Base-by-base conservation (phyloP, 768 basidiomycete genomes). In the Butyriboletus loyo region DNA sequence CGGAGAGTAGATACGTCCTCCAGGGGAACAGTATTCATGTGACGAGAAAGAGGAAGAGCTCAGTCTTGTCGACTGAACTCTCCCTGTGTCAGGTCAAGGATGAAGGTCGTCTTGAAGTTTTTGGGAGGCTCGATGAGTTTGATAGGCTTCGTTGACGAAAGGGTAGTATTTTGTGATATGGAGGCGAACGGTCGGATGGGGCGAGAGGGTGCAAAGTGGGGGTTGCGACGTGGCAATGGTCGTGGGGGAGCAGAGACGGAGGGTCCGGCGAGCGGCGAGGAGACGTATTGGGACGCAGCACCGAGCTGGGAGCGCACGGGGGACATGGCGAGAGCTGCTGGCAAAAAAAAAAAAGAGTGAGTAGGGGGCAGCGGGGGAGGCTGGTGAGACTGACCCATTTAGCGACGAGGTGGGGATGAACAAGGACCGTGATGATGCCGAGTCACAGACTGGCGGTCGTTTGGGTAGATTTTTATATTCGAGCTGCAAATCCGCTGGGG, bases 41-140 rank as follows among this genome's bases (percentile, higher is more conserved):
- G 22, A 40, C 31, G 37, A 35, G 28, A 24, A 17, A 39, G 7
- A 10, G 24, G 15, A n/a, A 34, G 1, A 37, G 31, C 38, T 74
- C 65, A 80, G 58, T 80, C 79, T 70, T 84, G 85, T 62, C 88
- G 76, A 69, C 87, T 80, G 67, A 93, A 78, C 67, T 93, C 90
- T 8, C 82, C 89, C 66, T 90, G 90, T 0, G 90, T 91, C 52
- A 93, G 77, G 69, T 92, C 80, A 47, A 93, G 82, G 55, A 86
- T 75, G 61, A 91, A 92, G 35, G 80, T 82, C 43, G 76, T 75
- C 66, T 81, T 79, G 70, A 82, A 82, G 66, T 87, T 83, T 63
- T 83, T 77, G 25, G 91, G 88, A 10, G 88, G 86, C 66, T 89
- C 80, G 52, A 93, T 91, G 64, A 92, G 75, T 64, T 92, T 92